phyloP scores from a whole-genome alignment of 1,284 basidiomycete genomes.

The Ceratobasidium sp. region DNA sequence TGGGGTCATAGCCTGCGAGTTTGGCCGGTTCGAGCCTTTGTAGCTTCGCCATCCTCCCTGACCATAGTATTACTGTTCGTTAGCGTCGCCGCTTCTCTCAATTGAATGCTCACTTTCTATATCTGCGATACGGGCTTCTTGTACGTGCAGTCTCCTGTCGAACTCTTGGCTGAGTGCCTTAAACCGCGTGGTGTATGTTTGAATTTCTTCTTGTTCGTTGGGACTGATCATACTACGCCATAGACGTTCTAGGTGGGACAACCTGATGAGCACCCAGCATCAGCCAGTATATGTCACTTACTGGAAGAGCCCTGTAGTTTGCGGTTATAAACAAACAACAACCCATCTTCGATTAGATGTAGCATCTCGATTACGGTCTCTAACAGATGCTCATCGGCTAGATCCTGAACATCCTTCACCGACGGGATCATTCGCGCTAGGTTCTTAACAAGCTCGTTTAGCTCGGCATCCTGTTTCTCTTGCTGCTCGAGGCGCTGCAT shows the following conservation, averaged over 20 bases:
- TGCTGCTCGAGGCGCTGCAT: not conserved
- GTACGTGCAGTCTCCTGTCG: not conserved
- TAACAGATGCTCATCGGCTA: not conserved
- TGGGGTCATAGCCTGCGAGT: not conserved
- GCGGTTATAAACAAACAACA: too few species aligned
- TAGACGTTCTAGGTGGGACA: not conserved
- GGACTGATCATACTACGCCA: too few species aligned
- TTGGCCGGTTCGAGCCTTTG: not conserved
- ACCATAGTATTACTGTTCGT: not conserved
- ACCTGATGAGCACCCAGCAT: not conserved
- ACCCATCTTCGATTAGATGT: slow-evolving; percentile 4
- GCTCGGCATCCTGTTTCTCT: not conserved
- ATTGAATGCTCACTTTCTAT: not conserved
- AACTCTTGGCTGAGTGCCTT: too few species aligned
- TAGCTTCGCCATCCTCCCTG: not conserved
- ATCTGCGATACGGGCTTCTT: not conserved
- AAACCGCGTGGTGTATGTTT: too few species aligned
- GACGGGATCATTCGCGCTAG: not conserved
- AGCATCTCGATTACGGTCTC: not conserved
- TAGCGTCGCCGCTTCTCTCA: not conserved
- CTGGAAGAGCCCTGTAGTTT: too few species aligned
- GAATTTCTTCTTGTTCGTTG: not conserved
- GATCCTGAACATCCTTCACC: not conserved
- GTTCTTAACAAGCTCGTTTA: not conserved
- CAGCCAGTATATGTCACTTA: too few species aligned